phyloP scores from a whole-genome alignment of 345 rosid genomes.

The Populus simonii region DNA sequence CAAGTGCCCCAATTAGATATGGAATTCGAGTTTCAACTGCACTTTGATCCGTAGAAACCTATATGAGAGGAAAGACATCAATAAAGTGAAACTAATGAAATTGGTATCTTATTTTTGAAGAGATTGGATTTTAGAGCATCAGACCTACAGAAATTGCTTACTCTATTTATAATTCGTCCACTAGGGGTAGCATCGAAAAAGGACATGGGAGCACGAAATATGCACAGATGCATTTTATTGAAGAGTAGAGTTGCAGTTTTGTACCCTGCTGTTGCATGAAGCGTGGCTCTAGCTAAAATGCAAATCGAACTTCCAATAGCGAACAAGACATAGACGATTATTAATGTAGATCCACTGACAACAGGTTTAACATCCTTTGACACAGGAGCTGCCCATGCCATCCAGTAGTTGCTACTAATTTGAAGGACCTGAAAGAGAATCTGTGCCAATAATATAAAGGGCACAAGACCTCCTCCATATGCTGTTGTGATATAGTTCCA shows the following conservation, averaged over 20 bases:
- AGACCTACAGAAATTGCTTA: slow-evolving; percentile 18
- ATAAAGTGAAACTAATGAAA: neutral
- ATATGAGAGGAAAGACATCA: slow-evolving; percentile 2
- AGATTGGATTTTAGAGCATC: too few species aligned
- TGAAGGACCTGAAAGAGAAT: slow-evolving; percentile 60
- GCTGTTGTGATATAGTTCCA: slow-evolving; percentile 65
- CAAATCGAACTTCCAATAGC: slow-evolving; percentile 60
- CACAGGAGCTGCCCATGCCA: slow-evolving; percentile 78
- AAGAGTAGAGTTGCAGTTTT: slow-evolving; percentile 70
- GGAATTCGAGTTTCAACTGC: slow-evolving; percentile 56
- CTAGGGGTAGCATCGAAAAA: slow-evolving; percentile 87
- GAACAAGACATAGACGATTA: slow-evolving; percentile 54
- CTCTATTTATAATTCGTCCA: slow-evolving; percentile 69
- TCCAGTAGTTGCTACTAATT: slow-evolving; percentile 85
- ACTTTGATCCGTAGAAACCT: slow-evolving; percentile 90
- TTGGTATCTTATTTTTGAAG: neutral
- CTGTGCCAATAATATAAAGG: slow-evolving; percentile 61
- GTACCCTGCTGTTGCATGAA: slow-evolving; percentile 56
- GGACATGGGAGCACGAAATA: slow-evolving; percentile 75
- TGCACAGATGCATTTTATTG: slow-evolving; percentile 58
- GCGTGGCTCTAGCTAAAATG: slow-evolving; percentile 47
- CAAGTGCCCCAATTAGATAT: slow-evolving; percentile 37
- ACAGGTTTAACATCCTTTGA: slow-evolving; percentile 50
- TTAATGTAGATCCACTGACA: slow-evolving; percentile 42
- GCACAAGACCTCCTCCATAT: slow-evolving; percentile 71